Evolutionary conservation across 352 stramenopile species (phyloP), one percentile per base, ranked within the genome.

Genomic region (Peronospora destructor): DNA sequence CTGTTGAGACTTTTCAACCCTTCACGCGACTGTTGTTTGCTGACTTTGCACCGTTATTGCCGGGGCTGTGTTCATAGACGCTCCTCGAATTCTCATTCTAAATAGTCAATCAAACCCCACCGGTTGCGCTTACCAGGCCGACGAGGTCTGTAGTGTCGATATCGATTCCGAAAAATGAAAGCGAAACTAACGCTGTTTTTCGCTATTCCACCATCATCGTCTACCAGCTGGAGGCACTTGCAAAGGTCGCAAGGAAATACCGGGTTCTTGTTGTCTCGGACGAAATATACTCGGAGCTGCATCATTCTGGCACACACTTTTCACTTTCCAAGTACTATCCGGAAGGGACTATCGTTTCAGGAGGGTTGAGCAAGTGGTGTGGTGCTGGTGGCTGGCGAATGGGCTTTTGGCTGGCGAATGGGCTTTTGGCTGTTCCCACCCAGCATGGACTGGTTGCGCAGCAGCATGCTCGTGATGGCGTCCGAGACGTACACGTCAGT

Each of bases 401-500:
- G 68, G 84, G 84, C 5, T 92, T 92, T 49, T 94, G 83, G 80
- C 57, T 92, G 2, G 84, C 80, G 84, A 29, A 87, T 94, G 68
- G 84, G 84, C 5, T 92, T 92, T 49, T 94, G 83, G 80, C 57
- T 92, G 2, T 94, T 94, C 40, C 81, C 82, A 3, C 66, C 68
- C 13, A 81, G 61, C 26, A 71, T 94, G 71, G 56, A 55, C 46
- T 94, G 84, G 84, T 60, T 94, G 13, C 80, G 82, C 19, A 84
- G 82, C 49, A 88, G 70, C 37, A 94, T 94, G 84, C 67, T 93
- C 14, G 81, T 91, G 30, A 92, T 92, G 80, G 84, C 84, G 1
- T 93, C 82, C 4, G 83, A 94, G 67, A 93, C 84, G 12, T 94
- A 91, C 62, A 92, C 84, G 10, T 91, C 81, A 0, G 84, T 94